Evolutionary conservation across 2,329 filamentous ascomycete species (phyloP).

Genomic region (Paraphaeosphaeria minitans): DNA sequence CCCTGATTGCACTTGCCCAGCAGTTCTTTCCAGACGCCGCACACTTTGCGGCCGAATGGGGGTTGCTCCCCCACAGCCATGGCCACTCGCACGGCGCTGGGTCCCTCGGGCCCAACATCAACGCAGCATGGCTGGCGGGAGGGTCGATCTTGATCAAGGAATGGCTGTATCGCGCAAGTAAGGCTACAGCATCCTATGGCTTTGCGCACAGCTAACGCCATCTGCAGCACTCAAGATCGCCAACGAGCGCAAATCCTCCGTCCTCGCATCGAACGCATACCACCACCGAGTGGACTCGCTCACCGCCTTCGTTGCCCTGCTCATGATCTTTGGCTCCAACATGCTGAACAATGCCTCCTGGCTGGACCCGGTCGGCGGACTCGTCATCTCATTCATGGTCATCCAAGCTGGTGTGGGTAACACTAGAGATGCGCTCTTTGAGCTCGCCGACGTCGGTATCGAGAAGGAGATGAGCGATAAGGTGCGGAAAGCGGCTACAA

Average conservation of each 20-base stretch:
- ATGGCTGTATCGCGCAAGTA: slow-evolving; percentile 85
- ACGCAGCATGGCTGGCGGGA: slow-evolving; percentile 91
- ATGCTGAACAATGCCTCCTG: slow-evolving; percentile 83
- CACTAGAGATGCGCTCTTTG: slow-evolving; percentile 78
- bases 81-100: slow-evolving; percentile 65
- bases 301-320: slow-evolving; percentile 89
- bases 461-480: slow-evolving; percentile 80
- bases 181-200: neutral
- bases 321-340: slow-evolving; percentile 89
- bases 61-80: slow-evolving; percentile 60
- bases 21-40: slow-evolving; percentile 56
- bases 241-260: slow-evolving; percentile 89
- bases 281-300: slow-evolving; percentile 96
- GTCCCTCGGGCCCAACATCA: slow-evolving; percentile 76
- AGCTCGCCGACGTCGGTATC: slow-evolving; percentile 88
- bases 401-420: slow-evolving; percentile 89
- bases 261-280: slow-evolving; percentile 92
- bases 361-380: slow-evolving; percentile 91
- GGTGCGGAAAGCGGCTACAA: slow-evolving; percentile 66
- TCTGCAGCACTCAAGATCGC: slow-evolving; percentile 88
- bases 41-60: slow-evolving; percentile 49
- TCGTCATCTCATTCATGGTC: slow-evolving; percentile 92
- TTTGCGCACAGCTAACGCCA: slow-evolving; percentile 27
- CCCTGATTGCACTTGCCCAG: slow-evolving; percentile 61
- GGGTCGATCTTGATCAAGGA: slow-evolving; percentile 93